Percentiles rank a stretch among this genome's conserved stretches.
phyloP scores from a whole-genome alignment of 495 filamentous ascomycete genomes.

The Neurospora pannonica region DNA sequence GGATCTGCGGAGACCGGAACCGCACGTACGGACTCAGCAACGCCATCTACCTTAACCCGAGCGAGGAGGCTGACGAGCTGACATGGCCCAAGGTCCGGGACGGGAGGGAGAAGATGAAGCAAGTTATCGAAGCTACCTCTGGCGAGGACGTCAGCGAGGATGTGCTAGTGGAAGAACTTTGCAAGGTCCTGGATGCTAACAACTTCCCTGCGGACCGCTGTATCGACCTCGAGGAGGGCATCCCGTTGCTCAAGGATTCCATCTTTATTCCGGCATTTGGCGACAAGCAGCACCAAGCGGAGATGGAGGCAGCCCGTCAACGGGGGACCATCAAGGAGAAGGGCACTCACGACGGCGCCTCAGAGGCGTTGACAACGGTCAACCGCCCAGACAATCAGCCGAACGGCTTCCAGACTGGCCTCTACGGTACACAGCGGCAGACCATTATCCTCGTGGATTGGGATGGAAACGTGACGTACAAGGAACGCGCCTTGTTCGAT shows the following conservation, averaged over 20 bases:
- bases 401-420: slow-evolving; percentile 41
- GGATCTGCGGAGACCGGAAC: slow-evolving; percentile 56
- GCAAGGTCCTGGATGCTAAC: slow-evolving; percentile 59
- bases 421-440: slow-evolving; percentile 93
- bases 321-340: slow-evolving; percentile 6
- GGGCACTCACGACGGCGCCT: slow-evolving; percentile 3
- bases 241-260: slow-evolving; percentile 60
- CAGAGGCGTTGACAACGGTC: slow-evolving; percentile 16
- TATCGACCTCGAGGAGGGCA: slow-evolving; percentile 57
- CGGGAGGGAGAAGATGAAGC: slow-evolving; percentile 38
- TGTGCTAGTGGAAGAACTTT: slow-evolving; percentile 58
- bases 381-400: slow-evolving; percentile 20
- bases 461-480: slow-evolving; percentile 67
- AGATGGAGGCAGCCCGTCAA: slow-evolving; percentile 42
- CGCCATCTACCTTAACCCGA: slow-evolving; percentile 58
- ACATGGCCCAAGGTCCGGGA: slow-evolving; percentile 74
- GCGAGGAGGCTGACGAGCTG: slow-evolving; percentile 3
- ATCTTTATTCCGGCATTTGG: slow-evolving; percentile 79
- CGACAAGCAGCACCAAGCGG: slow-evolving; percentile 32
- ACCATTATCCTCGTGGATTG: slow-evolving; percentile 72
- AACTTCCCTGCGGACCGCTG: slow-evolving; percentile 56
- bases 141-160: slow-evolving; percentile 46
- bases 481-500: slow-evolving; percentile 79
- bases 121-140: slow-evolving; percentile 31
- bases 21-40: slow-evolving; percentile 79